These are phyloP conservation scores for Cenchrus purpureus DNA, from an alignment of 176 grass and related monocot species.

Conservation along the genomic window DNA sequence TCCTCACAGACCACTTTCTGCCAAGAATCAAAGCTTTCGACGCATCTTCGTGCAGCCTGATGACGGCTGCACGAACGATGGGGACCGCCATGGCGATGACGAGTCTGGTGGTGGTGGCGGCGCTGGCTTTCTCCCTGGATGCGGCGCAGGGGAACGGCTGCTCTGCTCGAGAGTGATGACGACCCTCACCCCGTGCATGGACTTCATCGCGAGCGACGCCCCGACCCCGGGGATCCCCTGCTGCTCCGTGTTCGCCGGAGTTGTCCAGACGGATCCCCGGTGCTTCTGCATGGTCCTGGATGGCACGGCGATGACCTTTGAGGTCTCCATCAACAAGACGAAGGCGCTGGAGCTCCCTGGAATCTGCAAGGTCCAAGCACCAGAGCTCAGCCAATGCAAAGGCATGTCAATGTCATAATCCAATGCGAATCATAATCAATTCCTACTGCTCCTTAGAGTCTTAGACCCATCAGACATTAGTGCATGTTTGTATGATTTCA, in stretches of 20 bases:
- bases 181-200: conserved; percentile 77
- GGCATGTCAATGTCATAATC: conserved; percentile 48
- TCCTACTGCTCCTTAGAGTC: background rate
- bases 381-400: conserved; percentile 60
- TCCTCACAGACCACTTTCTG: background rate
- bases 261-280: conserved; percentile 69
- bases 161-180: conserved; percentile 73
- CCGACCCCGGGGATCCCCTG: conserved; percentile 56
- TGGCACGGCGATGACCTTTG: conserved; percentile 47
- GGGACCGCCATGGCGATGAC: background rate
- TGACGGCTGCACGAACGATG: conserved; percentile 4
- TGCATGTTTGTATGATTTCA: background rate
- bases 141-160: conserved; percentile 55
- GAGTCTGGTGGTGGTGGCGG: background rate
- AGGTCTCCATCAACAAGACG: conserved; percentile 72
- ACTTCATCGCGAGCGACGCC: conserved; percentile 68
- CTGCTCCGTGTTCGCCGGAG: conserved; percentile 56
- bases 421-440: background rate
- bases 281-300: conserved; percentile 82
- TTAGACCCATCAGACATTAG: background rate
- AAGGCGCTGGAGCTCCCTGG: conserved; percentile 64
- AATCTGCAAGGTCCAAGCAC: conserved; percentile 72
- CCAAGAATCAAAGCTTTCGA: background rate
- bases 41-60: background rate
- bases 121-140: conserved; percentile 7